phyloP scores from a whole-genome alignment of 2,329 filamentous ascomycete genomes.

The Monosporascus sp. region DNA sequence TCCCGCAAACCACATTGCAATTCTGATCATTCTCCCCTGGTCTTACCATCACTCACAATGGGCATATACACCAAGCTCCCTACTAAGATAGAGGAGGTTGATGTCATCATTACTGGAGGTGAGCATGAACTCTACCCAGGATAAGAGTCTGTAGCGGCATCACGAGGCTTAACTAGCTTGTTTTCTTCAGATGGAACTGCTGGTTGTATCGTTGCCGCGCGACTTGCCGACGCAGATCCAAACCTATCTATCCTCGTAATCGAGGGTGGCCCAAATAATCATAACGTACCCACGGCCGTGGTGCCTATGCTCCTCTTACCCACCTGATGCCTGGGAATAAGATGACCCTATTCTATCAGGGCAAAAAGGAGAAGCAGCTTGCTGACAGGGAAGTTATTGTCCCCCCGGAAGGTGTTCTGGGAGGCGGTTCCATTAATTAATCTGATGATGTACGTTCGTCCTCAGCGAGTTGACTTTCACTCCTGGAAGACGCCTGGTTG shows the following conservation, averaged over 20 bases:
- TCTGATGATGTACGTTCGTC: constrained; percentile 30
- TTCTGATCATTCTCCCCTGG: no score
- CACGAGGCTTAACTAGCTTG: no score
- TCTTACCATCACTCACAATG: no score
- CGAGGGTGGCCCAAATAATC: neutral
- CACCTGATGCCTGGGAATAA: constrained; percentile 40
- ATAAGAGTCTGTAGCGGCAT: no score
- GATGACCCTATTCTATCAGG: constrained; percentile 38
- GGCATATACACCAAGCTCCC: no score
- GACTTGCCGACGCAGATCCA: neutral
- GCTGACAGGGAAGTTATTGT: constrained; percentile 35
- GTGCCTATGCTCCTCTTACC: constrained; percentile 43
- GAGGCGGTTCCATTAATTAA: constrained; percentile 44
- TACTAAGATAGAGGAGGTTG: no score
- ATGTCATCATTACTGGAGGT: no score
- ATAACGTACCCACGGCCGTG: neutral
- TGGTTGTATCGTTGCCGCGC: neutral
- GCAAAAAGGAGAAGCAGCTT: constrained; percentile 23
- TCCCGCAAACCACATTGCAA: no score
- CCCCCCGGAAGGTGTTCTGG: constrained; percentile 36
- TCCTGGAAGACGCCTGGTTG: constrained; percentile 6
- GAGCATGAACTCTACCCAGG: no score
- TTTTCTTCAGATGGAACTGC: neutral
- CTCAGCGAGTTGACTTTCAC: constrained; percentile 15
- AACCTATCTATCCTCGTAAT: neutral